Evolutionary conservation across 352 stramenopile genomes (phyloP).

Genomic region (Phytophthora tentaculata): DNA sequence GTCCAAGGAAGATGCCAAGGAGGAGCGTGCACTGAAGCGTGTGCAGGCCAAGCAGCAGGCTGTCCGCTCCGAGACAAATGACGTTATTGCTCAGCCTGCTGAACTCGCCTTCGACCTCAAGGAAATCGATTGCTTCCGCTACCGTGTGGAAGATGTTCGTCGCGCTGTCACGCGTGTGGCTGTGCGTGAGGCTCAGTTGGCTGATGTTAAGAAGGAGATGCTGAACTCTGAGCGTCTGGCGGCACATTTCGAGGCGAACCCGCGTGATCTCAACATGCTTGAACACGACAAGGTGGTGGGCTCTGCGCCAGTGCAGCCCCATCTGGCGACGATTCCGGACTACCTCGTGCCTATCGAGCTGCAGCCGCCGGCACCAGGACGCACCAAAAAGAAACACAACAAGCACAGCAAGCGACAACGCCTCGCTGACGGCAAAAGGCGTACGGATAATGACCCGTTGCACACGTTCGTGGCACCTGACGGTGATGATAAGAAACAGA

Average conservation of each 20-base stretch:
- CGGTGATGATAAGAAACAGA: slow-evolving; percentile 57
- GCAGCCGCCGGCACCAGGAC: slow-evolving; percentile 80
- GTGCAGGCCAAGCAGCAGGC: slow-evolving; percentile 95
- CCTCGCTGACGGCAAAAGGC: slow-evolving; percentile 72
- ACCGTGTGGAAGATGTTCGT: slow-evolving; percentile 96
- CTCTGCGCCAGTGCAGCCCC: slow-evolving; percentile 93
- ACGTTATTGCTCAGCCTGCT: slow-evolving; percentile 92
- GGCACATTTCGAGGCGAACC: slow-evolving; percentile 98
- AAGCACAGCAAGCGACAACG: slow-evolving; percentile 78
- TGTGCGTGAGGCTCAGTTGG: slow-evolving; percentile 95
- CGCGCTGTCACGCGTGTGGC: slow-evolving; percentile 94
- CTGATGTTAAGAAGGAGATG: slow-evolving; percentile 98
- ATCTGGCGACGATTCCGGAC: slow-evolving; percentile 95
- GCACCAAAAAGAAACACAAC: slow-evolving; percentile 76
- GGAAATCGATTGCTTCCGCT: slow-evolving; percentile 99
- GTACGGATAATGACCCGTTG: slow-evolving; percentile 97
- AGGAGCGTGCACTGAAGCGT: slow-evolving; percentile 84
- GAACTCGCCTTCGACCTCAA: slow-evolving; percentile 97
- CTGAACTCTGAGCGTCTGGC: slow-evolving; percentile 97
- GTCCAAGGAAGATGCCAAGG: slow-evolving; percentile 72
- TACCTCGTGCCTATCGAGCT: slow-evolving; percentile 98
- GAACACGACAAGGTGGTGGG: slow-evolving; percentile 97
- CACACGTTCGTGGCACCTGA: slow-evolving; percentile 92
- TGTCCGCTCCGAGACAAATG: slow-evolving; percentile 75
- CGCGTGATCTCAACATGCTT: slow-evolving; percentile 93